These are phyloP conservation scores for Emydomyces testavorans DNA, from an alignment of 2,329 filamentous ascomycete genomes.

Conservation along the genomic window DNA sequence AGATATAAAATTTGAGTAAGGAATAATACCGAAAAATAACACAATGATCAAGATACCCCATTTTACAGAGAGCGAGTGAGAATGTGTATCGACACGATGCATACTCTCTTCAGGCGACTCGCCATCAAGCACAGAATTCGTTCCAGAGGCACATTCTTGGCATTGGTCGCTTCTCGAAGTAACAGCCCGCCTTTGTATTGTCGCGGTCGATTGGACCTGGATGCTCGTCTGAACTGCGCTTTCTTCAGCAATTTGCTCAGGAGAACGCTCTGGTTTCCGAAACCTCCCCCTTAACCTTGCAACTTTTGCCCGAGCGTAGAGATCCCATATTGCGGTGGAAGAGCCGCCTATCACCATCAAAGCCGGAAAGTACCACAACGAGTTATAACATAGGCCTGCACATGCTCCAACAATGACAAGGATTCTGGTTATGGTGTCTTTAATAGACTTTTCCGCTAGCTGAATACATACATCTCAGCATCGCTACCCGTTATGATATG, in stretches of 20 bases:
- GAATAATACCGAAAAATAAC: constrained; percentile 40
- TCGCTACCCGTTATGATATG: too few relatives aligned
- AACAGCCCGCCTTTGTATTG: constrained; percentile 14
- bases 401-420: constrained; percentile 53
- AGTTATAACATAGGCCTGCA: constrained; percentile 58
- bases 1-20: constrained; percentile 1
- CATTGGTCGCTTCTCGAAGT: constrained; percentile 11
- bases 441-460: constrained; percentile 56
- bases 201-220: constrained; percentile 8
- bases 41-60: constrained; percentile 24
- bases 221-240: constrained; percentile 4
- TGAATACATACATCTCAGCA: constrained; percentile 26
- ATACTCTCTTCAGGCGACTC: background rate
- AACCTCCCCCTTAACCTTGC: constrained; percentile 23
- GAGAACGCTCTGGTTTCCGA: constrained; percentile 15
- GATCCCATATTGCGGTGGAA: constrained; percentile 46
- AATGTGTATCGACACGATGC: constrained; percentile 11
- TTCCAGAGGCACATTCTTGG: background rate
- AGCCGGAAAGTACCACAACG: constrained; percentile 63
- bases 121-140: background rate
- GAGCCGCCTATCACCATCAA: constrained; percentile 49
- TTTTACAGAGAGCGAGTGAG: constrained; percentile 15
- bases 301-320: constrained; percentile 39
- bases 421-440: constrained; percentile 50
- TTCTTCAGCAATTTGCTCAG: constrained; percentile 15